A percentile compares a stretch with the other conserved stretches of the same genome.
These are phyloP conservation scores for Cicer judaicum DNA, from an alignment of 306 rosid species.

Conservation along the genomic window DNA sequence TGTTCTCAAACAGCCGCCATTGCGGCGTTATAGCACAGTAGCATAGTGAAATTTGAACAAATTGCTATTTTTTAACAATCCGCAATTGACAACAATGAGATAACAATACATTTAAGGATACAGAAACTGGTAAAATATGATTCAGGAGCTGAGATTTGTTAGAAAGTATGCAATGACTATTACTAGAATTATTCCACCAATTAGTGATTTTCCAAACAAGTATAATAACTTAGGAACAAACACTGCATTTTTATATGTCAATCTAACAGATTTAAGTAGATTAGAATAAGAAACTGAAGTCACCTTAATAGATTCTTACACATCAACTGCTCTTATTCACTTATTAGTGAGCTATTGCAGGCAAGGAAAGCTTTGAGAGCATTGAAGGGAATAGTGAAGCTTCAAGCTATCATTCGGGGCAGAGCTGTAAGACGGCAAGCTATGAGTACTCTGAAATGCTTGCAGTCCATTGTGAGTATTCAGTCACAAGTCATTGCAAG, in stretches of 20 bases:
- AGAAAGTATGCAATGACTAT: not conserved
- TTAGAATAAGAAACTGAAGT: slow-evolving; percentile 20
- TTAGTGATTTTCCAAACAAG: slow-evolving; percentile 9
- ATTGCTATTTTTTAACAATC: too few species aligned
- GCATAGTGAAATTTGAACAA: too few species aligned
- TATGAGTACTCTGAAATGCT: slow-evolving; percentile 73
- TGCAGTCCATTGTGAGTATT: slow-evolving; percentile 87
- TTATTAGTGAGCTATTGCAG: slow-evolving; percentile 51
- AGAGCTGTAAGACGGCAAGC: slow-evolving; percentile 93
- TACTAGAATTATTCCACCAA: not conserved
- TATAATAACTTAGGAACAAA: not conserved
- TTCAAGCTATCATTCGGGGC: slow-evolving; percentile 92
- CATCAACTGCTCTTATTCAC: slow-evolving; percentile 6
- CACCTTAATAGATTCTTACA: slow-evolving; percentile 7
- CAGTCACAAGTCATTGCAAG: slow-evolving; percentile 74
- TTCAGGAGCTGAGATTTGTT: slow-evolving; percentile 17
- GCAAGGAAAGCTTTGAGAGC: slow-evolving; percentile 92
- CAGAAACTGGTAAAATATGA: not conserved
- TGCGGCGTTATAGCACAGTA: too few species aligned
- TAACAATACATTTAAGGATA: not conserved
- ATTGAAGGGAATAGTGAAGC: slow-evolving; percentile 94
- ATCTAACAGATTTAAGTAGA: slow-evolving; percentile 2
- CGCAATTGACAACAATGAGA: not conserved
- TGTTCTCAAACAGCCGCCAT: too few species aligned
- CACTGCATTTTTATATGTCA: not conserved